Evolutionary conservation across 345 rosid species (phyloP), one percentile per base, ranked within the genome.

Genomic region (Pistacia integerrima): DNA sequence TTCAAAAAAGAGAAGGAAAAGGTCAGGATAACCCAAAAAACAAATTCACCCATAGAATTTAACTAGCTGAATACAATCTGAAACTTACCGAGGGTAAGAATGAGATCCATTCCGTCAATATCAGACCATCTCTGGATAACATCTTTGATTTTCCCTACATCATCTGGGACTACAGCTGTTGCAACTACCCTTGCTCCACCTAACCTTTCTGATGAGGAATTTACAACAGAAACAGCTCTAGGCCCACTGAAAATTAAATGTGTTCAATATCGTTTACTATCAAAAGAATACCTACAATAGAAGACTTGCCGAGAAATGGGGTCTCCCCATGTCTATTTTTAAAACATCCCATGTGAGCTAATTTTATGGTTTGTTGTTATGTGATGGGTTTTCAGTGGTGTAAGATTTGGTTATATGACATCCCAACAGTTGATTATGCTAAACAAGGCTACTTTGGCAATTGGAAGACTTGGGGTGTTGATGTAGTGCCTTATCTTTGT

Each of bases 151-250:
- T 83, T 92, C 69, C 67, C 84, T 52, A 87, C 90, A 78, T 97
- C 93, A 87, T 92, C 99, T 8, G 94, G 84, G 66, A 94, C 97
- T 70, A 91, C 94, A 65, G 90, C 94, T n/a, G 87, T 85, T 36
- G 84, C 85, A 73, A 85, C 90, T 65, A 97, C 97, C 86, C 82
- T 85, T 51, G 94, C 97, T 71, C 95, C 98, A 70, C 92, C 92
- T 87, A 97, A 74, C 84, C 85, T 90, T 78, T 90, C 97, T 72
- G 97, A 92, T 64, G 94, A 90, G 65, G 95, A 87, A 81, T 87
- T 83, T 66, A 94, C 78, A 54, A 94, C 96, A 8, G 92, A 78
- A 64, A 90, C 85, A 41, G 93, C 98, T 85, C 92, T 89, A 51
- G 97, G 96, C 56, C 97, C 96, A 72, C 98, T 92, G 88, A 89